Base-by-base conservation (phyloP, 139 green algal species). In the Astrephomene gubernaculifera region DNA sequence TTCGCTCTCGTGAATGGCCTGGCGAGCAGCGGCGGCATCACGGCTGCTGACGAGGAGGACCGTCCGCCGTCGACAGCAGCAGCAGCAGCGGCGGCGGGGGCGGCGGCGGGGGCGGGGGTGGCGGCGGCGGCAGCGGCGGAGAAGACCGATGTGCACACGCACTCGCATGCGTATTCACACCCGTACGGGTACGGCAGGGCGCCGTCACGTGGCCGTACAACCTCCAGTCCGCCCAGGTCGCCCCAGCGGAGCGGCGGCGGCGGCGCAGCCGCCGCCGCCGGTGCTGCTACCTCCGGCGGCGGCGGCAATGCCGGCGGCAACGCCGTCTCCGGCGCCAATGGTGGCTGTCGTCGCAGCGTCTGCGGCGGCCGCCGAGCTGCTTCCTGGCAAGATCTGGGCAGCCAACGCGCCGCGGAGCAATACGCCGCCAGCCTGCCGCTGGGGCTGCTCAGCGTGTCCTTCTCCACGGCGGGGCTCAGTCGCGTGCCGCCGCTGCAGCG, bases 361-460 rank as follows among this genome's bases (percentile, higher is more conserved):
- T 39, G 38, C 4, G 36, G 2, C 27, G 57, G 44, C 17, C 33
- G 57, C 22, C 45, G 57, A 9, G 64, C 74, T 1, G 36, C 41
- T 1, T 75, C 81, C 7, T 90, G 86, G 86, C 86, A 90, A 57
- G 87, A 90, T 35, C 52, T 90, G 76, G 87, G 87, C 54, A 84
- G 65, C 49, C 45, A 87, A 60, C 52, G 63, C 12, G 82, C 87
- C 4, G 87, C 87, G 31, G 75, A 82, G 44, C 67, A 86, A 45
- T 90, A 90, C 76, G 82, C 86, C 35, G 71, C 71, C 33, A 35
- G 49, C 19, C 72, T 90, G 29, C 82, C 82, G 9, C 69, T 71
- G 6, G 87, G 82, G 12, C 41, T 85, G 19, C 41, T 87, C 38
- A 81, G 85, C 38, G 60, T 90, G 29, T 82, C 61, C 57, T 90